Percentiles rank a stretch among this genome's conserved stretches.
Conservation (phyloP, 2,329 filamentous ascomycete species). For the Colletotrichum eremochloae region DNA sequence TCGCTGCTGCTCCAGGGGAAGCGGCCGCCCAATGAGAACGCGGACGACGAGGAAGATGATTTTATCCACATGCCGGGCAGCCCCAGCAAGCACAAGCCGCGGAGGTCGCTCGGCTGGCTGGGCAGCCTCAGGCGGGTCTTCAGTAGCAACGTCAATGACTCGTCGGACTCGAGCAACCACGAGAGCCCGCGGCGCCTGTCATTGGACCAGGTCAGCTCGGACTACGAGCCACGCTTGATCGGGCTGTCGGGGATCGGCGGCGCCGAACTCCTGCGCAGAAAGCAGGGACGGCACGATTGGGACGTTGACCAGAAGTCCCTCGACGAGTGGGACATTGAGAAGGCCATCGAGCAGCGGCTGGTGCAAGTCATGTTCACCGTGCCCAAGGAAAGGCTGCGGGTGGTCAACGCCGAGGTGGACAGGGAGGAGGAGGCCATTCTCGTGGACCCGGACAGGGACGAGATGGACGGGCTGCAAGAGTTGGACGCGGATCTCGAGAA, state of each 20-base stretch:
- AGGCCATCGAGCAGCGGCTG: slow-evolving; percentile 76
- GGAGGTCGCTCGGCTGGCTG: slow-evolving; percentile 69
- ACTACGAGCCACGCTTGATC: slow-evolving; percentile 60
- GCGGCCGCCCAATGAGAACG: slow-evolving; percentile 10
- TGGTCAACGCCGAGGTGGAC: slow-evolving; percentile 83
- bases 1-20: slow-evolving; percentile 56
- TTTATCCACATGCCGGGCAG: slow-evolving; percentile 59
- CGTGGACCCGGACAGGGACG: slow-evolving; percentile 55
- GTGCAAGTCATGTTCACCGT: slow-evolving; percentile 95
- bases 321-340: slow-evolving; percentile 82
- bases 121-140: slow-evolving; percentile 77
- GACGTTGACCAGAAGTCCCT: slow-evolving; percentile 69
- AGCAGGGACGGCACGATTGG: slow-evolving; percentile 70
- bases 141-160: slow-evolving; percentile 56
- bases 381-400: slow-evolving; percentile 84
- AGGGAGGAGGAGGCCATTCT: slow-evolving; percentile 58
- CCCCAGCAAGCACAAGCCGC: slow-evolving; percentile 69
- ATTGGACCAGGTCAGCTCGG: slow-evolving; percentile 53
- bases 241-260: slow-evolving; percentile 61
- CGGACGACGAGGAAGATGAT: slow-evolving; percentile 53
- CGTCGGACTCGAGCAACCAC: slow-evolving; percentile 45
- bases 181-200: slow-evolving; percentile 45
- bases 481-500: slow-evolving; percentile 14
- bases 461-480: slow-evolving; percentile 32
- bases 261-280: slow-evolving; percentile 62